phyloP scores from a whole-genome alignment of 1,284 basidiomycete genomes.

The Marasmius sp. region DNA sequence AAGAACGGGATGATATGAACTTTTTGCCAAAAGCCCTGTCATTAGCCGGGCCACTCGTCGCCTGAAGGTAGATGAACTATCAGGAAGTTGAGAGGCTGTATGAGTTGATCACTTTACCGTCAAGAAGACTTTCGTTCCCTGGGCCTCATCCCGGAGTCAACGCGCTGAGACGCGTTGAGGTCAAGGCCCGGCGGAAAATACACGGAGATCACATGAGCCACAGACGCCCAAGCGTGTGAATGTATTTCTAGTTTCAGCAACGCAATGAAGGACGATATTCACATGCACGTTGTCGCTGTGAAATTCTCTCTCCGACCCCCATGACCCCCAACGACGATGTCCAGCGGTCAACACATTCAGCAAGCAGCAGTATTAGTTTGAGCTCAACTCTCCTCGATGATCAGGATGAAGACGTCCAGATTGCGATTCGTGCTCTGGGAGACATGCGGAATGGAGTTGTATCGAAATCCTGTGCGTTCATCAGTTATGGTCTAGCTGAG shows the following conservation, averaged over 20 bases:
- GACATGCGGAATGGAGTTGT: constrained; percentile 59
- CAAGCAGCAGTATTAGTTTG: constrained; percentile 10
- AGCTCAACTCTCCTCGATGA: constrained; percentile 13
- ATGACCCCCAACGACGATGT: constrained; percentile 1
- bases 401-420: constrained; percentile 51
- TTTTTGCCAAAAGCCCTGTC: too few relatives aligned
- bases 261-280: neutral
- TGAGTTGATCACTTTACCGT: too few relatives aligned
- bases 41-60: too few relatives aligned
- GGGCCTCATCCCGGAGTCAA: too few relatives aligned
- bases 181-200: too few relatives aligned
- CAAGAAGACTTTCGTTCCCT: too few relatives aligned
- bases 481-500: neutral
- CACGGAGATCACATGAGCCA: too few relatives aligned
- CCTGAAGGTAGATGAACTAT: too few relatives aligned
- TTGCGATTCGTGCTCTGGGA: constrained; percentile 66
- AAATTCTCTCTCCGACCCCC: neutral
- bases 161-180: too few relatives aligned
- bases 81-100: too few relatives aligned
- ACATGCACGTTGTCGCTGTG: neutral
- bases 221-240: neutral
- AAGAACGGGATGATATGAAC: too few relatives aligned
- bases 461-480: constrained; percentile 8
- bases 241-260: neutral
- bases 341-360: constrained; percentile 6